These are phyloP conservation scores for Phyllosticta citriasiana DNA, from an alignment of 2,329 filamentous ascomycete genomes.

Conservation along the genomic window DNA sequence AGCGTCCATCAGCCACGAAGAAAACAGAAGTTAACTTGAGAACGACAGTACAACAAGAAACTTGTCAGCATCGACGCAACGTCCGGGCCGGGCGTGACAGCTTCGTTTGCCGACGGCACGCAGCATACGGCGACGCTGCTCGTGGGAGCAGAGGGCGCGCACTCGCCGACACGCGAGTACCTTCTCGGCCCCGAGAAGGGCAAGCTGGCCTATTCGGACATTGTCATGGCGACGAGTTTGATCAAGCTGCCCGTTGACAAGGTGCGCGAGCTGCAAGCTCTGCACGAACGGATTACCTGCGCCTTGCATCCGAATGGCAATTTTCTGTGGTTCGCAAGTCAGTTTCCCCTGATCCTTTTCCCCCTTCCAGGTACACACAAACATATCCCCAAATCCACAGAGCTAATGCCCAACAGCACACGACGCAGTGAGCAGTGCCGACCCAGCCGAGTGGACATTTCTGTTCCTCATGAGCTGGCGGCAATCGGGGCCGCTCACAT, in stretches of 20 bases:
- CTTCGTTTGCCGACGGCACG: slow-evolving; percentile 25
- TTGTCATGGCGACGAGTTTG: slow-evolving; percentile 37
- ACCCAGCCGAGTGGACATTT: slow-evolving; percentile 35
- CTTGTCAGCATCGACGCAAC: slow-evolving; percentile 26
- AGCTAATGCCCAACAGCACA: neutral
- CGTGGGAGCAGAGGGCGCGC: slow-evolving; percentile 27
- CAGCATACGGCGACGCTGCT: slow-evolving; percentile 22
- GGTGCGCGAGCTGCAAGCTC: slow-evolving; percentile 33
- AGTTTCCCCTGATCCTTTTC: slow-evolving; percentile 22
- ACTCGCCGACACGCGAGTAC: slow-evolving; percentile 4
- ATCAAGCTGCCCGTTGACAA: slow-evolving; percentile 32
- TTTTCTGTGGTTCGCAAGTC: slow-evolving; percentile 20
- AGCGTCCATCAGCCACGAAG: neutral
- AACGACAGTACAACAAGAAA: slow-evolving; percentile 27
- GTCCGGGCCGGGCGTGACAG: slow-evolving; percentile 24
- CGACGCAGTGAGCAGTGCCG: slow-evolving; percentile 20
- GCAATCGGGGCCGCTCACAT: slow-evolving; percentile 22
- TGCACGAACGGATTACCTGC: slow-evolving; percentile 36
- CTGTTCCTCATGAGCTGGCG: slow-evolving; percentile 42
- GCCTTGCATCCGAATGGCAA: slow-evolving; percentile 34
- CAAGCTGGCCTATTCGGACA: slow-evolving; percentile 30
- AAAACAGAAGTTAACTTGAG: neutral
- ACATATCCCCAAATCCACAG: neutral
- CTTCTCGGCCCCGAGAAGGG: slow-evolving; percentile 20
- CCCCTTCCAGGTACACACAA: neutral